Conservation (phyloP, 164 flowering plant genomes). For the Aristolochia contorta region DNA sequence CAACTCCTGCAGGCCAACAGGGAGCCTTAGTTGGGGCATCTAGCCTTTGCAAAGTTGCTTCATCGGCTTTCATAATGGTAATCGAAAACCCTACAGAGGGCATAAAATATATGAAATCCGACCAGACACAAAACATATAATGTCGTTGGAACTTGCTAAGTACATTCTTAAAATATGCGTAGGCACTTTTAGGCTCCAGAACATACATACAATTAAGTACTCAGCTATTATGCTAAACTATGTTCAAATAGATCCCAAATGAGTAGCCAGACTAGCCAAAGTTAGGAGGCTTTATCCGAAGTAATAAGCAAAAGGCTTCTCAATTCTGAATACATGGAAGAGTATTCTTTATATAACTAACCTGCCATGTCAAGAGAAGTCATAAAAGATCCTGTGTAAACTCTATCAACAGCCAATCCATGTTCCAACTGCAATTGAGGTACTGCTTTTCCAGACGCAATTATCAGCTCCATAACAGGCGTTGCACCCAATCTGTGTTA, state of each 20-base stretch:
- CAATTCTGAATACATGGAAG: neutral
- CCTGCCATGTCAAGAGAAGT: slow-evolving; percentile 99
- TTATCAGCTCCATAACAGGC: slow-evolving; percentile 68
- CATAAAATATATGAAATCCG: neutral
- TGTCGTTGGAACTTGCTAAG: no score
- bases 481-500: no score
- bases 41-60: slow-evolving; percentile 55
- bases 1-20: slow-evolving; percentile 84
- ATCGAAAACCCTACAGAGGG: slow-evolving; percentile 69
- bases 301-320: neutral
- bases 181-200: no score
- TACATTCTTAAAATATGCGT: neutral
- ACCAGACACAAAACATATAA: no score
- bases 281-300: neutral
- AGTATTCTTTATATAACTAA: slow-evolving; percentile 14
- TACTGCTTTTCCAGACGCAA: slow-evolving; percentile 79
- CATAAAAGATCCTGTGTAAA: slow-evolving; percentile 94
- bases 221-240: no score
- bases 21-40: slow-evolving; percentile 95
- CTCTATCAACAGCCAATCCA: slow-evolving; percentile 94
- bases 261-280: neutral
- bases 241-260: no score
- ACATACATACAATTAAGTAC: no score
- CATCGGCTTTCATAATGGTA: slow-evolving; percentile 76
- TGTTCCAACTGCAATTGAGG: slow-evolving; percentile 84